Base-by-base conservation (phyloP, 1,284 basidiomycete genomes). In the Macrocystidia cucumis region DNA sequence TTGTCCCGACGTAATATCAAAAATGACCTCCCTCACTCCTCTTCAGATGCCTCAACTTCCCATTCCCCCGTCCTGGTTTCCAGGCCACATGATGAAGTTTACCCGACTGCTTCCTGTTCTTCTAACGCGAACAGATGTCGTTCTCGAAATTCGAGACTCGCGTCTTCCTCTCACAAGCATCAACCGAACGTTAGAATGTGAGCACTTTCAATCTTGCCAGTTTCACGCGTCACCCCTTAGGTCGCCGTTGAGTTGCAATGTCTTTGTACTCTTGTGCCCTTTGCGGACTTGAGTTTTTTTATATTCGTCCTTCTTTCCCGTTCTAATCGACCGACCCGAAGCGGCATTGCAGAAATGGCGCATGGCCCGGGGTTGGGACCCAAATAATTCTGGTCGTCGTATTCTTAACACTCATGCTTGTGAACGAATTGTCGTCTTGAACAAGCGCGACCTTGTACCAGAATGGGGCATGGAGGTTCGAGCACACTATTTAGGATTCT, bases 61-160 rank as follows among this genome's bases (percentile, higher is more conserved):
- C 32, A 57, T 63, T 32, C 78, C 90, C n/a, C 85, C 88, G 35
- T 92, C 91, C 64, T 98, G 93, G 93, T 96, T 88, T 59, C 87
- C 90, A 17, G 95, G 96, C 7, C 95, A 98, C 62, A 98, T 98
- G 95, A 83, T 82, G 57, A 74, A 82, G 53, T 95, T 92, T 47
- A 73, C 84, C 37, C 74, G 80, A 43, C 74, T 78, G 57, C 69
- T 96, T 23, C 87, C 90, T 8, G 63, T 73, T 27, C 66, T 91
- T 38, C 70, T 96, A 29, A 76, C 75, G 32, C 79, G 78, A 45
- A 92, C 87, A 34, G 90, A 91, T 52, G 77, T 98, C 40, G 89
- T 98, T 35, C 80, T 98, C 43, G 95, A 98, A 65, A 81, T 93
- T 13, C 74, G 95, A 46, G 95, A 98, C 60, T 81, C 93, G 2